These are phyloP conservation scores for Leucoagaricus sp. DNA, from an alignment of 1,284 basidiomycete genomes.

Conservation along the genomic window DNA sequence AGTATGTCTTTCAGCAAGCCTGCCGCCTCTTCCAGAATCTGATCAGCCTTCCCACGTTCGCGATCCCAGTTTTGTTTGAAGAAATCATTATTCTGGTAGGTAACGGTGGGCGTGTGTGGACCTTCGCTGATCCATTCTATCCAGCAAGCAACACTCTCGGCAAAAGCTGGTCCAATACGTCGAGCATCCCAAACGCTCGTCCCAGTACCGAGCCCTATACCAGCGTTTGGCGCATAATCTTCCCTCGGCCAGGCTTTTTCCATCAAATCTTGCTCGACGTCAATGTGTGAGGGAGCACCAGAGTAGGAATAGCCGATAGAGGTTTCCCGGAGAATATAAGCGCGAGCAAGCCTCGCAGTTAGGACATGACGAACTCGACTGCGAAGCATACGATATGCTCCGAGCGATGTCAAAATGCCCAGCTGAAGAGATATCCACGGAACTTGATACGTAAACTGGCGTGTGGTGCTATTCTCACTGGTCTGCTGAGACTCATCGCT, in stretches of 20 bases:
- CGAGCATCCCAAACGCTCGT: constrained; percentile 61
- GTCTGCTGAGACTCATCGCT: not conserved
- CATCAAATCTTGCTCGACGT: constrained; percentile 61
- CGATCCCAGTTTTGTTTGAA: constrained; percentile 23
- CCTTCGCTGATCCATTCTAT: constrained; percentile 36
- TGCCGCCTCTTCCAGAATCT: constrained; percentile 66
- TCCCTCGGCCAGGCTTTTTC: constrained; percentile 72
- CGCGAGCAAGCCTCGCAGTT: constrained; percentile 59
- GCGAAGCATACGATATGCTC: constrained; percentile 69
- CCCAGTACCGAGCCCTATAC: constrained; percentile 23
- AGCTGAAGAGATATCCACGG: constrained; percentile 17
- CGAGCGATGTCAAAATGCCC: constrained; percentile 52
- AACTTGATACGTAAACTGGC: not conserved
- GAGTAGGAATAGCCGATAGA: constrained; percentile 55
- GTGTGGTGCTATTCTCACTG: not conserved
- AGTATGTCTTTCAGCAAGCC: constrained; percentile 70
- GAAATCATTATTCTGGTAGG: constrained; percentile 1
- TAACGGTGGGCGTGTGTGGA: constrained; percentile 3
- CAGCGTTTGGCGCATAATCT: constrained; percentile 41
- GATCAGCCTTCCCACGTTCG: constrained; percentile 44
- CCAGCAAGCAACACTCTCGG: constrained; percentile 59
- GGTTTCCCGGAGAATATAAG: constrained; percentile 58
- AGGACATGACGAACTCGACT: constrained; percentile 62
- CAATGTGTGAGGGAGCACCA: constrained; percentile 57
- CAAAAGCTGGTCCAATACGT: constrained; percentile 55